phyloP scores from a whole-genome alignment of 345 rosid species.

The Ricinus communis region DNA sequence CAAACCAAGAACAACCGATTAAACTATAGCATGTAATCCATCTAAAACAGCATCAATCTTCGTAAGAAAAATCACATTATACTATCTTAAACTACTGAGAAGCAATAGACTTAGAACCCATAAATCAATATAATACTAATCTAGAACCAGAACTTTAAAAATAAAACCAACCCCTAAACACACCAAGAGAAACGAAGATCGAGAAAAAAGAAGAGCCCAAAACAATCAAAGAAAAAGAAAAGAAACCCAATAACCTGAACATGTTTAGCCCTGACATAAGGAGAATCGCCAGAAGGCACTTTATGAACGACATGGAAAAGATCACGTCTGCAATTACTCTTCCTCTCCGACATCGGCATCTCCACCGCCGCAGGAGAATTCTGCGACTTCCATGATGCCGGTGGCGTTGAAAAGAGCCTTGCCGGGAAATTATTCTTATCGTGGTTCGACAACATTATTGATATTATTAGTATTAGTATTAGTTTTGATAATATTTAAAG shows the following conservation, averaged over 20 bases:
- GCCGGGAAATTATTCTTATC: slow-evolving; percentile 27
- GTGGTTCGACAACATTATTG: slow-evolving; percentile 38
- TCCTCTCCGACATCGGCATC: slow-evolving; percentile 58
- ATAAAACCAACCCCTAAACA: neutral
- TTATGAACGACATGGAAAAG: slow-evolving; percentile 64
- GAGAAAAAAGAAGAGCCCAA: slow-evolving; percentile 3
- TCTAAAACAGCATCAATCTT: neutral
- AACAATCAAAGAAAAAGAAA: slow-evolving; percentile 1
- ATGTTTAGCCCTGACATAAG: slow-evolving; percentile 82
- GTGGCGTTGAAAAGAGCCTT: slow-evolving; percentile 57
- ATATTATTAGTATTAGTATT: neutral
- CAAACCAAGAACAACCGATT: neutral
- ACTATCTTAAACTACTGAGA: neutral
- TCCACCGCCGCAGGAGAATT: slow-evolving; percentile 16
- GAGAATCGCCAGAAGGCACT: slow-evolving; percentile 79
- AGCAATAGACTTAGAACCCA: neutral
- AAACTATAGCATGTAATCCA: neutral
- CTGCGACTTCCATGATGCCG: slow-evolving; percentile 39
- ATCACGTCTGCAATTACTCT: slow-evolving; percentile 37
- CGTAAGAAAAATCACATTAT: neutral
- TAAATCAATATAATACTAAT: neutral
- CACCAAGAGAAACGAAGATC: neutral
- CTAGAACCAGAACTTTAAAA: neutral
- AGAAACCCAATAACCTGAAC: slow-evolving; percentile 48
- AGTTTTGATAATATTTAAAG: neutral